These are phyloP conservation scores for Trichoderma gamsii DNA, from an alignment of 495 filamentous ascomycete genomes.

Conservation along the genomic window DNA sequence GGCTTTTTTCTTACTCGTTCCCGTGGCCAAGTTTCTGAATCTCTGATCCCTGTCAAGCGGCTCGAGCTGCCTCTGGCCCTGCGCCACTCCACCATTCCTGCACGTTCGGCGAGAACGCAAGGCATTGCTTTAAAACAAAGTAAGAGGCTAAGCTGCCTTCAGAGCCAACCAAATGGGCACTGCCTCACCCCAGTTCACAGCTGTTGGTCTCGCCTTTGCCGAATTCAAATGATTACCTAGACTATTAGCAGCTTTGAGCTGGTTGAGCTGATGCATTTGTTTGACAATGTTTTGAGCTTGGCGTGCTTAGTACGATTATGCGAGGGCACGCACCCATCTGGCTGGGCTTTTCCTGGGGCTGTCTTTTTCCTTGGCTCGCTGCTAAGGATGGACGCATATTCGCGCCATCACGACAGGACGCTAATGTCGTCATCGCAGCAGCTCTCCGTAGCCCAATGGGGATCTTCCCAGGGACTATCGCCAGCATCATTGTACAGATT, in stretches of 20 bases:
- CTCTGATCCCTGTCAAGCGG: not conserved
- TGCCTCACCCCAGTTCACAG: not conserved
- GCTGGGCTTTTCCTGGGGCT: not conserved
- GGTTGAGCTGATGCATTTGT: not conserved
- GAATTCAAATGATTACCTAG: not conserved
- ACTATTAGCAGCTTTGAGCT: not conserved
- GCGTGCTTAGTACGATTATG: not conserved
- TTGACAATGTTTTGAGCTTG: not conserved
- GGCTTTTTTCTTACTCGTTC: not conserved
- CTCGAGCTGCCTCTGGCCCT: not conserved
- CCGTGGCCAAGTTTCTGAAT: constrained; percentile 10
- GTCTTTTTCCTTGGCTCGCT: not conserved
- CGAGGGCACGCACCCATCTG: not conserved
- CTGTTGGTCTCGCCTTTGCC: not conserved
- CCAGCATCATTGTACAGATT: constrained; percentile 1
- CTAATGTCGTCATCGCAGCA: constrained; percentile 9
- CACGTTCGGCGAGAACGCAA: not conserved
- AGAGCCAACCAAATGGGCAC: not conserved
- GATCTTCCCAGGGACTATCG: not conserved
- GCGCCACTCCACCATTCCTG: constrained; percentile 13
- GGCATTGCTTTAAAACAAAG: not conserved
- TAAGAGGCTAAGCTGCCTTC: not conserved
- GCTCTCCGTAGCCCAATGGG: not conserved
- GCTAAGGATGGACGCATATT: not conserved
- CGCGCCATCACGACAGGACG: not conserved